Evolutionary conservation across 2,329 filamentous ascomycete genomes (phyloP).

Genomic region (Ophiostoma pallidulum): DNA sequence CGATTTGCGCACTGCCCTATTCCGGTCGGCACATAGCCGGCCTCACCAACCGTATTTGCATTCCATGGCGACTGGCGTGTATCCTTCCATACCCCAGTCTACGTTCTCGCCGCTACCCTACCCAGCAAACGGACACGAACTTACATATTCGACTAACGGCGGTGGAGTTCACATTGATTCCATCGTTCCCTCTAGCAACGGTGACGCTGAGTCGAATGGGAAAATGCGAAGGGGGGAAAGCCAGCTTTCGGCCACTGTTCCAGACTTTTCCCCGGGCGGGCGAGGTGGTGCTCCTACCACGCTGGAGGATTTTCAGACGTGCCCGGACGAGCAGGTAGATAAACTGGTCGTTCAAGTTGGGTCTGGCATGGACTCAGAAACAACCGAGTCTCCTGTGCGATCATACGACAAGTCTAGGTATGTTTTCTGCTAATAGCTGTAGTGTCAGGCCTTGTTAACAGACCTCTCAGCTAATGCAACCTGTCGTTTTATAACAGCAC

Average conservation of each 20-base stretch:
- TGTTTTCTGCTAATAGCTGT: too few species aligned
- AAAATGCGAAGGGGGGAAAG: conserved; percentile 32
- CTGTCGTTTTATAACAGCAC: not conserved
- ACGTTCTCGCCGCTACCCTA: conserved; percentile 21
- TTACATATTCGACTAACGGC: conserved; percentile 23
- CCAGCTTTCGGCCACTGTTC: conserved; percentile 52
- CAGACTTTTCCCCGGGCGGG: conserved; percentile 46
- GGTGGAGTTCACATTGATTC: not conserved
- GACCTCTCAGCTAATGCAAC: too few species aligned
- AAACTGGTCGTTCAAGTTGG: conserved; percentile 22
- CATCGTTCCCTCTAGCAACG: conserved; percentile 20
- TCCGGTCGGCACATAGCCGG: conserved; percentile 24
- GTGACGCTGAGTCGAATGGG: conserved; percentile 29
- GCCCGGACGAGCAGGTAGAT: conserved; percentile 24
- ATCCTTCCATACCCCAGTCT: conserved; percentile 18
- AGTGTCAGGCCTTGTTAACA: too few species aligned
- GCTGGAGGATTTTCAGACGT: conserved; percentile 25
- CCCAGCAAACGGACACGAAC: conserved; percentile 19
- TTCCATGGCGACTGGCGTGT: conserved; percentile 24
- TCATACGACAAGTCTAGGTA: too few species aligned
- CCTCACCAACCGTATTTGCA: conserved; percentile 16
- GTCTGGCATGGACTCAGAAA: conserved; percentile 14
- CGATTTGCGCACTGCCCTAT: conserved; percentile 11
- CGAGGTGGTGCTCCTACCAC: conserved; percentile 17
- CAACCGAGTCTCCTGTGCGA: not conserved